These are phyloP conservation scores for Myriosclerotinia duriaeana DNA, from an alignment of 2,329 filamentous ascomycete genomes.

Conservation along the genomic window DNA sequence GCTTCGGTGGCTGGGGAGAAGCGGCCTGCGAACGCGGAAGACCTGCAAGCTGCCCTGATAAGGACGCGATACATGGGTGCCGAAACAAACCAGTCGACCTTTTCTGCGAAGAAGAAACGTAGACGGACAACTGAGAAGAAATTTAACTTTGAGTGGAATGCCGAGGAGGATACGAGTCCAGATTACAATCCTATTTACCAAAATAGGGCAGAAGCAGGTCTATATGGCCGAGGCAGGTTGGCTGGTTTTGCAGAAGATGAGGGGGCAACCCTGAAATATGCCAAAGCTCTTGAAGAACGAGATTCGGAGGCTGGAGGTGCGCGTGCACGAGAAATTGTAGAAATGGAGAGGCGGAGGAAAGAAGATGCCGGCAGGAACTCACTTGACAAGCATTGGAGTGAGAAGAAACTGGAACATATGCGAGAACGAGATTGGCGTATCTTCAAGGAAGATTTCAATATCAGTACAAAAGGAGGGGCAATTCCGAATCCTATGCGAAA, in stretches of 20 bases:
- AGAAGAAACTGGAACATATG: slow-evolving; percentile 92
- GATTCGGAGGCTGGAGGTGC: slow-evolving; percentile 74
- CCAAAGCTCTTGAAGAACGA: slow-evolving; percentile 69
- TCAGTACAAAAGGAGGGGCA: slow-evolving; percentile 84
- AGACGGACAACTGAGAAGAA: slow-evolving; percentile 92
- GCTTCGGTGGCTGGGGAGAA: slow-evolving; percentile 42
- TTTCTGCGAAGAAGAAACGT: slow-evolving; percentile 94
- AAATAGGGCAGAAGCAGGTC: slow-evolving; percentile 62
- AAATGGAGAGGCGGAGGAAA: slow-evolving; percentile 77
- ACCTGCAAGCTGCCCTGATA: slow-evolving; percentile 71
- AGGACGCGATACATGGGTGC: slow-evolving; percentile 88
- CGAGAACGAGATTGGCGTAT: slow-evolving; percentile 98
- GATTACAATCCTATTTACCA: slow-evolving; percentile 82
- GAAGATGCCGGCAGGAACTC: slow-evolving; percentile 72
- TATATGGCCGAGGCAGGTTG: slow-evolving; percentile 67
- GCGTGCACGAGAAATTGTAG: slow-evolving; percentile 76
- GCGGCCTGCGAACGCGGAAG: slow-evolving; percentile 48
- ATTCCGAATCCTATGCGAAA: slow-evolving; percentile 96
- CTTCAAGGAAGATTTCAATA: slow-evolving; percentile 99
- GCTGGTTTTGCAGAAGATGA: slow-evolving; percentile 65
- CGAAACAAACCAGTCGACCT: slow-evolving; percentile 80
- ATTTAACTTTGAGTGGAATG: slow-evolving; percentile 99
- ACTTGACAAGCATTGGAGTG: slow-evolving; percentile 91
- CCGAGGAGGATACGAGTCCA: slow-evolving; percentile 85
- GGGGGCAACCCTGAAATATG: slow-evolving; percentile 55